phyloP scores from a whole-genome alignment of 2,329 filamentous ascomycete species.

The Fusarium musae region DNA sequence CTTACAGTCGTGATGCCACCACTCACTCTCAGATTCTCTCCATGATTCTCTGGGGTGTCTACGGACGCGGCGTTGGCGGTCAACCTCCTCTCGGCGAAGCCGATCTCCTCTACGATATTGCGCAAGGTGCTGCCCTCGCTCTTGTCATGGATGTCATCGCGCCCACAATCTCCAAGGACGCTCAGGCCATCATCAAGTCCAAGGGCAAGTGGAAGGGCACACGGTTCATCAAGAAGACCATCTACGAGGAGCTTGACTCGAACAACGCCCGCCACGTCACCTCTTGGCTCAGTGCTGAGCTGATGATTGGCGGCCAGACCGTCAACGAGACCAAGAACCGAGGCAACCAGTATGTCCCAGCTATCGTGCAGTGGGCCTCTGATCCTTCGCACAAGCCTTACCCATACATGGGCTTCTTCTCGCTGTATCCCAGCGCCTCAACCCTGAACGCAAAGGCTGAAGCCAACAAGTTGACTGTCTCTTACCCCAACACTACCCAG shows the following conservation, averaged over 20 bases:
- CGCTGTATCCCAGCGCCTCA: conserved; percentile 4
- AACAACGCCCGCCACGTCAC: conserved; percentile 48
- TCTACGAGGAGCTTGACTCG: conserved; percentile 50
- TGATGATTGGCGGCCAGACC: conserved; percentile 56
- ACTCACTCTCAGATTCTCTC: conserved; percentile 18
- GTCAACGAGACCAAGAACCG: conserved; percentile 52
- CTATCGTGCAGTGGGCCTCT: conserved; percentile 8
- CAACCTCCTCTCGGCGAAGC: conserved; percentile 9
- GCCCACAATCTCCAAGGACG: conserved; percentile 49
- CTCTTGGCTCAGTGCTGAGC: conserved; percentile 54
- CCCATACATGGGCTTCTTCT: conserved; percentile 14
- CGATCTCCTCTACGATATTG: conserved; percentile 8
- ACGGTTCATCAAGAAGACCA: conserved; percentile 50
- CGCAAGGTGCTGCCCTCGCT: neutral
- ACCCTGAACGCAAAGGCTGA: neutral
- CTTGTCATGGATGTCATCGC: conserved; percentile 50
- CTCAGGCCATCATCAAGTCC: conserved; percentile 45
- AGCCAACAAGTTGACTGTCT: conserved; percentile 7
- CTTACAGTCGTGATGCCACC: conserved; percentile 41
- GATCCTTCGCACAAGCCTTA: conserved; percentile 8
- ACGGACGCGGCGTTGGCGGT: neutral
- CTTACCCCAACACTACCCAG: conserved; percentile 12
- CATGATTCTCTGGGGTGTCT: conserved; percentile 16
- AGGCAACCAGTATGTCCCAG: conserved; percentile 50
- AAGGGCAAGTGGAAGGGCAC: conserved; percentile 49